Percentiles rank a stretch among this genome's conserved stretches.
Conservation (phyloP, 331 rosid species). For the Prunus yedoensis region DNA sequence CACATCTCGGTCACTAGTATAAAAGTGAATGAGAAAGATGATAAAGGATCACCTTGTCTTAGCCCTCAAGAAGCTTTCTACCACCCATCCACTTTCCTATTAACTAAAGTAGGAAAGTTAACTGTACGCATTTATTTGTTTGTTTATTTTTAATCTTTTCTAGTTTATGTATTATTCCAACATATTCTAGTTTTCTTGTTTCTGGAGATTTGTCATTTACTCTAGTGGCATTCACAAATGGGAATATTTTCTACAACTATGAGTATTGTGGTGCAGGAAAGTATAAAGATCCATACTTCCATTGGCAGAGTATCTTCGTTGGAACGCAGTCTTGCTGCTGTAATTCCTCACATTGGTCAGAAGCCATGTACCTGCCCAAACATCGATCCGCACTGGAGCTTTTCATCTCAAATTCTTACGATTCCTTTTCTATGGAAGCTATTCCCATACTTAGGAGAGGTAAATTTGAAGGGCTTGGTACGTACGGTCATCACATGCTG, state of each 20-base stretch:
- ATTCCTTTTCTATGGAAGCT: constrained; percentile 85
- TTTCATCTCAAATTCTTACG: constrained; percentile 87
- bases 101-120: neutral
- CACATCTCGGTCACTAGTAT: neutral
- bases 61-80: neutral
- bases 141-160: neutral
- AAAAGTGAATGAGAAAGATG: neutral
- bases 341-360: constrained; percentile 71
- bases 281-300: constrained; percentile 25
- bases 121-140: neutral
- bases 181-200: neutral
- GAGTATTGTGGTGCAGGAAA: constrained; percentile 56
- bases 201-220: neutral
- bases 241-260: constrained; percentile 10
- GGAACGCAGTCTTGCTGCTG: constrained; percentile 65
- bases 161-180: neutral
- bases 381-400: constrained; percentile 65
- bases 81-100: neutral
- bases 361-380: constrained; percentile 67
- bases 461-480: constrained; percentile 28
- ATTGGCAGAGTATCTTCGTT: constrained; percentile 55
- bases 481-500: neutral
- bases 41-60: neutral
- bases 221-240: neutral
- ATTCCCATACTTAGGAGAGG: constrained; percentile 81